Base-by-base conservation (phyloP, 2,329 filamentous ascomycete genomes). In the Microdochium nivale region DNA sequence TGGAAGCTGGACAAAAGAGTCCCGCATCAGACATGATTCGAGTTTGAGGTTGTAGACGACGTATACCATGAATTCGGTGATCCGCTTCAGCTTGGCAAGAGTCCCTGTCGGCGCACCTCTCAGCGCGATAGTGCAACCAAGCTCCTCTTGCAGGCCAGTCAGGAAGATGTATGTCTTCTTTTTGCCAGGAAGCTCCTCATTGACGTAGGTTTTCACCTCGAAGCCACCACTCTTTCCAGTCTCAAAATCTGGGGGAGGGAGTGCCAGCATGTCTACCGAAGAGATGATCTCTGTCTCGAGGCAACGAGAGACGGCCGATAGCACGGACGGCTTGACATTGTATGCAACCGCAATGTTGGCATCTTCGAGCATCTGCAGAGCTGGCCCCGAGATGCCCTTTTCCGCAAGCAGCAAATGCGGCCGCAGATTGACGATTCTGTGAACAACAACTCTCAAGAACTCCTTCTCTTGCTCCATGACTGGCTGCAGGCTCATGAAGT, bases 11-110 rank as follows among this genome's bases (percentile, higher is more conserved):
- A 95, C 87, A 59, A 90, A 95, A 61, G 95, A 91, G 65, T 99
- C 94, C 50, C 89, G 81, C 79, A 99, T 88, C 47, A 99, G 74
- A 59, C 88, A 96, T 1, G 94, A 96, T 69, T 99, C 94, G 14
- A 99, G 78, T 64, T 95, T 96, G 50, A 99, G 76, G 61, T 96
- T 99, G 70, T 99, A 99, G 13, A 97, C 91, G 21, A 99, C 95
- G 60, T 97, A 99, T 35, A 95, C 87, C 92, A 99, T 96, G 64
- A 99, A 97, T 65, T 99, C 94, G 11, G 92, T 94, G 58, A 99
- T 94, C 50, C 84, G 81, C 70, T 99, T 99, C 67, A 99, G 83
- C 59, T 84, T 88, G 1, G 83, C 75, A 19, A 99, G 76, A 0
- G 83, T 76, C 48, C 80, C 73, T 27, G 83, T 84, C 53, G 87